A percentile compares a stretch with the other conserved stretches of the same genome.
Evolutionary conservation across 139 green algal genomes (phyloP).

Genomic region (Chlamydomonas incerta): DNA sequence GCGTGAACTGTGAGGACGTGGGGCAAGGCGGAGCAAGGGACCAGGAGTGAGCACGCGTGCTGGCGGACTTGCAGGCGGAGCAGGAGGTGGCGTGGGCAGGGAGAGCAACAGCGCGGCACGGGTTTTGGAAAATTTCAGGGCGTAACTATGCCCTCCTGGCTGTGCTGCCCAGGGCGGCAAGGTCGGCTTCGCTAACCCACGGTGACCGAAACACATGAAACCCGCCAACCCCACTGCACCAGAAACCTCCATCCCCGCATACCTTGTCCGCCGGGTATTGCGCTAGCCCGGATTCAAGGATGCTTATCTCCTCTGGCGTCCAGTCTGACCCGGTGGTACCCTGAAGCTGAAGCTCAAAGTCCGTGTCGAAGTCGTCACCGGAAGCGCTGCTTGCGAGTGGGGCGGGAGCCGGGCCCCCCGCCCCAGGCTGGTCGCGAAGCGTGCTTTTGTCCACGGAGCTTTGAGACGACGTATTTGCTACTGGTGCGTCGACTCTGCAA

Average conservation of each 20-base stretch:
- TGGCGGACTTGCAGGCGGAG: too few relatives aligned
- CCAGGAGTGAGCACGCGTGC: too few relatives aligned
- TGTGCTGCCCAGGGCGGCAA: too few relatives aligned
- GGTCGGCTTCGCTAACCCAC: too few relatives aligned
- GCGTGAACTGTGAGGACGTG: slow-evolving; percentile 16
- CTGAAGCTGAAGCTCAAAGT: slow-evolving; percentile 31
- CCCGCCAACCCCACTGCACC: too few relatives aligned
- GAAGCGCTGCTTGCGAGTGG: slow-evolving; percentile 17
- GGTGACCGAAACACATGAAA: not conserved
- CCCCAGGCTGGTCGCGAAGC: not conserved
- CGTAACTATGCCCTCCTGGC: too few relatives aligned
- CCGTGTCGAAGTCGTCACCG: slow-evolving; percentile 28
- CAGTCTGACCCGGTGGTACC: slow-evolving; percentile 40
- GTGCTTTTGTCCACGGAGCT: slow-evolving; percentile 26
- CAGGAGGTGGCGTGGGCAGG: too few relatives aligned
- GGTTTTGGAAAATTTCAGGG: too few relatives aligned
- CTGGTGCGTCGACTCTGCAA: not conserved
- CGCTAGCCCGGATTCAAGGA: slow-evolving; percentile 30
- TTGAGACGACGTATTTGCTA: slow-evolving; percentile 10
- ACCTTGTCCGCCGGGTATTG: slow-evolving; percentile 43
- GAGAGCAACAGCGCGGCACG: too few relatives aligned
- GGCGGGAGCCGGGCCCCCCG: not conserved
- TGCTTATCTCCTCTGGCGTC: slow-evolving; percentile 35
- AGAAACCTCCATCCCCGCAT: not conserved
- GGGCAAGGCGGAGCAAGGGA: too few relatives aligned